Conservation (phyloP, 495 filamentous ascomycete genomes). For the Penicillium nucicola region DNA sequence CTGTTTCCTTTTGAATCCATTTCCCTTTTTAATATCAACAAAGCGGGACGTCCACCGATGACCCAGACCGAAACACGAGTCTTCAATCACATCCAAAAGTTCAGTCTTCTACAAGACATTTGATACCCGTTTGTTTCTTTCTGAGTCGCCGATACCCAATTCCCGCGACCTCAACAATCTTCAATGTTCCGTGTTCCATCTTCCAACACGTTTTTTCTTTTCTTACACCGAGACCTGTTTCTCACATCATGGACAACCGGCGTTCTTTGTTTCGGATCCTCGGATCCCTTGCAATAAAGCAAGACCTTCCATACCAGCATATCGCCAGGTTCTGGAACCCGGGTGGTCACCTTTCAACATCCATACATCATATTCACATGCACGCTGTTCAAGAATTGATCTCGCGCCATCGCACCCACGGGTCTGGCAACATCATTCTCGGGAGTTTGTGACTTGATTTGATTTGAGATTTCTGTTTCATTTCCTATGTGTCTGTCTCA, state of each 20-base stretch:
- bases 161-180: neutral
- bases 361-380: neutral
- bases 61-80: conserved; percentile 2
- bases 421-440: conserved; percentile 15
- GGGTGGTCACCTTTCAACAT: neutral
- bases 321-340: conserved; percentile 15
- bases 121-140: conserved; percentile 1
- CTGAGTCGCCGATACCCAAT: neutral
- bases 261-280: conserved; percentile 5
- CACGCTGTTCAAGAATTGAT: neutral
- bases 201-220: neutral
- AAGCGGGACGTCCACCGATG: conserved; percentile 1
- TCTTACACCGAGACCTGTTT: neutral
- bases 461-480: neutral
- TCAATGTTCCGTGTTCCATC: no score
- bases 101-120: neutral
- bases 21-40: conserved; percentile 15
- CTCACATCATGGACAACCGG: conserved; percentile 9
- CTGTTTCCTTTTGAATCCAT: conserved; percentile 3
- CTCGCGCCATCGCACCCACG: conserved; percentile 14
- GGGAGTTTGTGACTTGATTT: conserved; percentile 15
- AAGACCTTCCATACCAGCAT: conserved; percentile 5
- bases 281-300: neutral
- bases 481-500: neutral
- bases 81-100: neutral